Evolutionary conservation across 306 rosid species (phyloP).

Genomic region (Acacia confusa): DNA sequence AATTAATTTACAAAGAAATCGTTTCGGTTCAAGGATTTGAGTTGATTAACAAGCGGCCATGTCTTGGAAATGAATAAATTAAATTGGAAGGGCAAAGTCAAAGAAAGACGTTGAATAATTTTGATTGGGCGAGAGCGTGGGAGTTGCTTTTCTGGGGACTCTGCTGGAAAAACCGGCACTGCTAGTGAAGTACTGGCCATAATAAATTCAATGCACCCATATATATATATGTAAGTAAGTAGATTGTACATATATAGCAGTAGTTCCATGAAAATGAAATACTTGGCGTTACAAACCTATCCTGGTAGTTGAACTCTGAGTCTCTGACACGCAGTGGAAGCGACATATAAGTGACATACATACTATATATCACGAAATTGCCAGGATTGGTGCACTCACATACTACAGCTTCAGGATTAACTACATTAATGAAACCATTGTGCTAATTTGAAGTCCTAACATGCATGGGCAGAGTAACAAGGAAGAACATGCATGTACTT

Average conservation of each 20-base stretch:
- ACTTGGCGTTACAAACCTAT: neutral
- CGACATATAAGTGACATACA: too few relatives aligned
- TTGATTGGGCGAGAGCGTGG: neutral
- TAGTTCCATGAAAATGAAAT: neutral
- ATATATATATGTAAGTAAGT: neutral
- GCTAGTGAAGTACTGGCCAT: neutral
- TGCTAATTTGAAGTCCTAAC: neutral
- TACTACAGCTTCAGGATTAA: neutral
- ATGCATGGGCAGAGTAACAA: slow-evolving; percentile 34
- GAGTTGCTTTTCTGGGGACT: neutral
- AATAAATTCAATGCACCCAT: neutral
- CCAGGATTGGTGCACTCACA: neutral
- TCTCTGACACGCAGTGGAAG: neutral
- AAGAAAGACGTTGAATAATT: neutral
- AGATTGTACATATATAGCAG: neutral
- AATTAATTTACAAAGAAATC: too few relatives aligned
- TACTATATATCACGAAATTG: neutral
- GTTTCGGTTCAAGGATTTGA: too few relatives aligned
- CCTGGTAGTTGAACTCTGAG: neutral
- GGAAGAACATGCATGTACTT: slow-evolving; percentile 33
- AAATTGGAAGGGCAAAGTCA: neutral
- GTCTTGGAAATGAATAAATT: too few relatives aligned
- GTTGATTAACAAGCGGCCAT: too few relatives aligned
- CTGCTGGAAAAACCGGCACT: neutral
- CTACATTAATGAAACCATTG: neutral